Evolutionary conservation across 1,284 basidiomycete genomes (phyloP).

Genomic region (Leccinum huronense): DNA sequence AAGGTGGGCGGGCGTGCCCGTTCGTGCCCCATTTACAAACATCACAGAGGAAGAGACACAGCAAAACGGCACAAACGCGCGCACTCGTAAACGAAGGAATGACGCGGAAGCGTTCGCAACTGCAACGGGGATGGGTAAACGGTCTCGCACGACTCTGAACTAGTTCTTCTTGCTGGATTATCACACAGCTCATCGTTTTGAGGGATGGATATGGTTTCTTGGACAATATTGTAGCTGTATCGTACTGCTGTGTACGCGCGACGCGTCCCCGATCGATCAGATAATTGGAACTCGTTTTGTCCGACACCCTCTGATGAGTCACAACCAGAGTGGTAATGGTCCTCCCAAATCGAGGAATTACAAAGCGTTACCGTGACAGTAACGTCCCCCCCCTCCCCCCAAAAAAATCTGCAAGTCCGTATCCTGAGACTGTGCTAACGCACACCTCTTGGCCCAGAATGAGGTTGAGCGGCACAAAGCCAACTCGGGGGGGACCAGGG

Average conservation of each 20-base stretch:
- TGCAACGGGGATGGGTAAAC: background rate
- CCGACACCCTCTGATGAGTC: background rate
- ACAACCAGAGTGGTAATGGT: background rate
- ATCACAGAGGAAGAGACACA: background rate
- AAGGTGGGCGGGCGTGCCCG: background rate
- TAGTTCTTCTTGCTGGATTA: background rate
- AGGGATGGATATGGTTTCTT: background rate
- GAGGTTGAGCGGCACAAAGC: too few relatives aligned
- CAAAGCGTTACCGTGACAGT: background rate
- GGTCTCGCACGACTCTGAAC: background rate
- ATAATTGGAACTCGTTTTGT: background rate
- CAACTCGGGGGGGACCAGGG: too few relatives aligned
- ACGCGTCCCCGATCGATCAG: background rate
- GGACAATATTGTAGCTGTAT: too few relatives aligned
- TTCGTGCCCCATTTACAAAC: background rate
- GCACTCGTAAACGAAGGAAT: background rate
- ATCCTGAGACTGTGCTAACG: too few relatives aligned
- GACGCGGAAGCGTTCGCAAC: too few relatives aligned
- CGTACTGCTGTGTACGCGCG: too few relatives aligned
- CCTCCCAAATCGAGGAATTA: background rate
- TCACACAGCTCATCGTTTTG: background rate
- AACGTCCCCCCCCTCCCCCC: background rate
- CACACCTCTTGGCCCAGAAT: too few relatives aligned
- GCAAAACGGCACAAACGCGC: background rate
- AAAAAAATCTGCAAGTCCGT: too few relatives aligned